Evolutionary conservation across 441 rosid genomes (phyloP), one percentile per base, ranked within the genome.

Genomic region (Monsonia emarginata): DNA sequence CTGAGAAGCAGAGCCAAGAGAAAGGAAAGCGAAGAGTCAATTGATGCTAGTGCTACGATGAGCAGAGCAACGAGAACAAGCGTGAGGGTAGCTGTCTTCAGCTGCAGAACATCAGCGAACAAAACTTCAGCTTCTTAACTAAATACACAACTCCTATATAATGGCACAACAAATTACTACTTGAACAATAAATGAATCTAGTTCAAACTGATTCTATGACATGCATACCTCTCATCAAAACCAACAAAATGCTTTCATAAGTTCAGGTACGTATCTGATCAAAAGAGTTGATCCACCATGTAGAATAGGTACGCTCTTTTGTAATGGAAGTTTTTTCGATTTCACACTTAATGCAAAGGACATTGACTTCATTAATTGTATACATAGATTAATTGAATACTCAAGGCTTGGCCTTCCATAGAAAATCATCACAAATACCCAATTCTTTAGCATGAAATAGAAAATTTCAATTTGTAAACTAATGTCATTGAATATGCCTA

Each of bases 11-110:
- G 61, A 44, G 85, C 83, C 70, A 87, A 79, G 22, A 87, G 21
- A 75, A 75, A 84, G 78, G 83, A 79, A n/a, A 90, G 86, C 48
- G 75, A 75, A 13, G 92, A 80, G 73, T 90, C 98, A 36, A 87
- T 86, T 0, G 95, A 87, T 6, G 95, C 76, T 6, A 90, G 79
- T 1, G 85, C 89, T 19, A 90, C 88, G 58, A 90, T 90, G 67
- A 90, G 82, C 68, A 84, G 64, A 7, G 93, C 96, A 46, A 86
- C 95, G 4, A 90, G 85, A 74, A 82, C 76, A 14, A 93, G 85
- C 19, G 95, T 84, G 30, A 93, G 84, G 36, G 79, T 81, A 2
- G 97, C 90, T 1, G 98, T 93, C 86, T 79, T 88, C 71, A 88
- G 86, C 98, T 90, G 90, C 80, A 76, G 22, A 58, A 71, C 18